Conservation (phyloP, 2,329 filamentous ascomycete species). For the Beauveria varroae region DNA sequence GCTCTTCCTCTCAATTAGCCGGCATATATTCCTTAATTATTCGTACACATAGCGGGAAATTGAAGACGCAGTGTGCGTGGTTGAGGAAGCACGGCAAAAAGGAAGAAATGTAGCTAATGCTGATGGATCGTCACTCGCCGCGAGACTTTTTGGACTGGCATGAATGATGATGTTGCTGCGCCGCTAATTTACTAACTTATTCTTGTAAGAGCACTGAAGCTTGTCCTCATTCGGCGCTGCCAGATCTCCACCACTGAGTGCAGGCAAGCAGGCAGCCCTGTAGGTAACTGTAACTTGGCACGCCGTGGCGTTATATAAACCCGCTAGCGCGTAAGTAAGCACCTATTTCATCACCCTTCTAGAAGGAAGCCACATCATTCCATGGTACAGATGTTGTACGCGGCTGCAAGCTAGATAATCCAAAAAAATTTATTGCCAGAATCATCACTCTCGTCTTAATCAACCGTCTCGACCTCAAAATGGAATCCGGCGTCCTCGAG, state of each 20-base stretch:
- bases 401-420: neutral
- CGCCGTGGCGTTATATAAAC: neutral
- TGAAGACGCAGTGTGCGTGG: neutral
- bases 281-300: no score
- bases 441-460: neutral
- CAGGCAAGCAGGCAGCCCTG: neutral
- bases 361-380: neutral
- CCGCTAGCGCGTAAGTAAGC: neutral
- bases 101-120: neutral
- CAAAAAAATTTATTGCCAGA: neutral
- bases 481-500: slow-evolving; percentile 54
- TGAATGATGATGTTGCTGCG: slow-evolving; percentile 1
- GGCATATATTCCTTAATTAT: neutral
- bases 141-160: neutral
- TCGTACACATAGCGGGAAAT: slow-evolving; percentile 3
- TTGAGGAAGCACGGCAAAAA: neutral
- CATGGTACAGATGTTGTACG: neutral
- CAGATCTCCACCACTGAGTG: neutral
- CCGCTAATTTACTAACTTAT: neutral
- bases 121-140: slow-evolving; percentile 8
- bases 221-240: slow-evolving; percentile 3
- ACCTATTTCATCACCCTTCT: neutral
- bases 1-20: slow-evolving; percentile 4
- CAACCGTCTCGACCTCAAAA: slow-evolving; percentile 42
- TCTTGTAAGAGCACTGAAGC: neutral